Evolutionary conservation across 106 monocot species (phyloP), one percentile per base, ranked within the genome.

Genomic region (Hemerocallis citrina): DNA sequence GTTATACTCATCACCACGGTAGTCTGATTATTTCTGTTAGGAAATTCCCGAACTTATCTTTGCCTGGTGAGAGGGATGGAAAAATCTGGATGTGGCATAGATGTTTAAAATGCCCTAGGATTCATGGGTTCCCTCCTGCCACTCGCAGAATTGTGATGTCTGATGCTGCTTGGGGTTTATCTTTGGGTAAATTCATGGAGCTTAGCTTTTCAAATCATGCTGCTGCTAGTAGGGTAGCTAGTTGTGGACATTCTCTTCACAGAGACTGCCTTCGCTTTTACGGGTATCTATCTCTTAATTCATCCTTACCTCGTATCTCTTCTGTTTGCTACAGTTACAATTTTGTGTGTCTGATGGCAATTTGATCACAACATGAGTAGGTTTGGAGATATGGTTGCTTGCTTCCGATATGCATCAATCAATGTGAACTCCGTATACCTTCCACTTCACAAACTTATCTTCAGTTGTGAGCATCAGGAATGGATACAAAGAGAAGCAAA

Each of bases 191-290:
- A 68, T 89, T 83, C 68, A 74, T 89, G 80, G 88, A 89, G 65
- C 83, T 89, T 61, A 84, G 88, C 49, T 84, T 89, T 74, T 88
- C 92, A 34, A 92, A 98, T 75, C 91, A 92, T 77, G 80, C 84
- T 66, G 88, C 98, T 59, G 88, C 91, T 44, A 98, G 81, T 73
- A 79, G 92, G 77, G 98, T 98, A 3, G 98, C 98, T 39, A 82
- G 80, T 59, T 98, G 98, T 66, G 92, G 98, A 1, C 92, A 98
- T 65, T 92, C 91, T 65, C 84, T 98, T 68, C 98, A 98, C 38
- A 84, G 84, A 46, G 98, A 98, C 58, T 98, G 98, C 48, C 85
- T 98, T 43, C 81, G 91, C 13, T 98, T 92, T 64, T 98, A 98
- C 72, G 98, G 98, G 98, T 98, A 85, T 42, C n/a, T n/a, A n/a